Conservation (phyloP, 163 green algal species). For the Trebouxia gelatinosa region DNA sequence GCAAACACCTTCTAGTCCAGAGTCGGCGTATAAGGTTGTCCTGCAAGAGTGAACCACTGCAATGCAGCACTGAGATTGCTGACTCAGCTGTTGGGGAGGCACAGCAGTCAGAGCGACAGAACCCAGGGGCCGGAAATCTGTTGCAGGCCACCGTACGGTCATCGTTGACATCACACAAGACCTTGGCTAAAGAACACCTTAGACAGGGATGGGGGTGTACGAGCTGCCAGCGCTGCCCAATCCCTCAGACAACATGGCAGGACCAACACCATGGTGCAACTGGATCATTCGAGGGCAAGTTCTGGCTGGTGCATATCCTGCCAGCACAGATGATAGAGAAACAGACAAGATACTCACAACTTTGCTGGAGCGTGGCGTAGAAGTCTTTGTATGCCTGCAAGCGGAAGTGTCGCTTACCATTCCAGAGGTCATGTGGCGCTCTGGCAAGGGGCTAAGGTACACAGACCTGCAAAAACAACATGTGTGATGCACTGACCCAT, state of each 20-base stretch:
- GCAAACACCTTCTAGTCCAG: too few relatives aligned
- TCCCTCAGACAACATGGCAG: conserved; percentile 35
- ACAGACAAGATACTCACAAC: conserved; percentile 70
- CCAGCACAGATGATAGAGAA: conserved; percentile 71
- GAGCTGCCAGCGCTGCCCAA: conserved; percentile 19
- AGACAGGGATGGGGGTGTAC: too few relatives aligned
- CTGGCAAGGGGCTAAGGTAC: conserved; percentile 55
- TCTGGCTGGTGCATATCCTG: conserved; percentile 68
- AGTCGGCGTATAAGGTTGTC: too few relatives aligned
- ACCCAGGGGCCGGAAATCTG: too few relatives aligned
- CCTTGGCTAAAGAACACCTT: too few relatives aligned
- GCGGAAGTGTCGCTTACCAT: conserved; percentile 75
- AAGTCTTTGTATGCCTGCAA: conserved; percentile 84
- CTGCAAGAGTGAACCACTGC: too few relatives aligned
- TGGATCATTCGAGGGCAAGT: conserved; percentile 64
- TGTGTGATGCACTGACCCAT: not conserved
- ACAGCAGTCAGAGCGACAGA: too few relatives aligned
- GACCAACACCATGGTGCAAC: conserved; percentile 80
- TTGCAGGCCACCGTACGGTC: too few relatives aligned
- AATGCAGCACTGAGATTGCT: too few relatives aligned
- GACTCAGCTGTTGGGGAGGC: too few relatives aligned
- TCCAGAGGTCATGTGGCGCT: conserved; percentile 65
- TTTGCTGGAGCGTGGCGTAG: conserved; percentile 74
- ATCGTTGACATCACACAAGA: too few relatives aligned
- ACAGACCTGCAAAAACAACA: not conserved